Percentiles rank a stretch among this genome's conserved stretches.
phyloP scores from a whole-genome alignment of 2,329 filamentous ascomycete species.

The Calonectria crousiana region DNA sequence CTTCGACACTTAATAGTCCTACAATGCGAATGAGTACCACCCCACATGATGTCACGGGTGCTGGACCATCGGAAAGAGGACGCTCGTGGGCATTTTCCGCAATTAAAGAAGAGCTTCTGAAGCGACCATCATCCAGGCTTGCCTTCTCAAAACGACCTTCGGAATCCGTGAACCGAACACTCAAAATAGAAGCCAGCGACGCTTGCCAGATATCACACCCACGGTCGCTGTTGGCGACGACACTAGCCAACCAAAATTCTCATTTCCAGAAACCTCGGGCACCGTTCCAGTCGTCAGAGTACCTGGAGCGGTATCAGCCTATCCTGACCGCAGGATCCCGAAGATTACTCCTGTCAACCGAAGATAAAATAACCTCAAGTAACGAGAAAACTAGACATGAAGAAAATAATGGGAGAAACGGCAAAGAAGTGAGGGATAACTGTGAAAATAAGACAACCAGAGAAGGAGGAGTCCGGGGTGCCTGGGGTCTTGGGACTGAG shows the following conservation, averaged over 20 bases:
- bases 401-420: slow-evolving; percentile 15
- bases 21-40: slow-evolving; percentile 5
- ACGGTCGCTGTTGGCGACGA: slow-evolving; percentile 29
- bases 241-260: neutral
- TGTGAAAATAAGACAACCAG: neutral
- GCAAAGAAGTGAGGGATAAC: neutral
- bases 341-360: neutral
- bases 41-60: slow-evolving; percentile 11
- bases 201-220: slow-evolving; percentile 28
- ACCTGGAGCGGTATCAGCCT: slow-evolving; percentile 49
- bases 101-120: slow-evolving; percentile 54
- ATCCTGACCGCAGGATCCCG: slow-evolving; percentile 5
- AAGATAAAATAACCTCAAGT: neutral
- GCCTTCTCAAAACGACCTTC: slow-evolving; percentile 32
- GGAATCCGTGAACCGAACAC: slow-evolving; percentile 46
- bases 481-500: slow-evolving; percentile 39
- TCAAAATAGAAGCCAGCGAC: slow-evolving; percentile 45
- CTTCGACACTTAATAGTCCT: neutral
- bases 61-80: neutral
- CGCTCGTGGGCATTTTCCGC: slow-evolving; percentile 2
- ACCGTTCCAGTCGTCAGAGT: slow-evolving; percentile 48
- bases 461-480: slow-evolving; percentile 26
- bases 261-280: neutral
- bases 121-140: slow-evolving; percentile 53
- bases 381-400: slow-evolving; percentile 26